Conservation (phyloP, 805 yeast species). For the Candida sithepensis region DNA sequence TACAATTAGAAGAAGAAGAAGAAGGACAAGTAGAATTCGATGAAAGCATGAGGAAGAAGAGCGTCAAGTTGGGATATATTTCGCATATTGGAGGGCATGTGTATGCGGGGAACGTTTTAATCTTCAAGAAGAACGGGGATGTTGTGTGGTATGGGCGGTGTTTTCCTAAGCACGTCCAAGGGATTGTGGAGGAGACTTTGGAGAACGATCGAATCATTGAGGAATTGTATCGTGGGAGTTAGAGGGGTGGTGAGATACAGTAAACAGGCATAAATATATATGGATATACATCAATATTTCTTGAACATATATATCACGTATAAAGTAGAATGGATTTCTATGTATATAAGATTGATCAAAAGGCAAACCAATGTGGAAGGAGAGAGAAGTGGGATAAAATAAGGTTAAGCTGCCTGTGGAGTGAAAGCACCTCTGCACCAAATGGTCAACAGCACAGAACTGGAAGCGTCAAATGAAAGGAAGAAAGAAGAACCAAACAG, state of each 20-base stretch:
- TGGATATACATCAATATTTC: neutral
- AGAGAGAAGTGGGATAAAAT: too few species aligned
- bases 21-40: conserved; percentile 7
- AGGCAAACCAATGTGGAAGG: too few species aligned
- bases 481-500: too few species aligned
- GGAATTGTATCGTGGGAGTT: conserved; percentile 52
- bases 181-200: conserved; percentile 56
- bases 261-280: neutral
- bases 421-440: too few species aligned
- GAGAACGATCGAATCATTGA: conserved; percentile 45
- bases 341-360: too few species aligned
- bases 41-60: too few species aligned
- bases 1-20: neutral
- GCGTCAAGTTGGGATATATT: conserved; percentile 43
- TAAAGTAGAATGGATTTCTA: neutral
- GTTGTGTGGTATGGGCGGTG: conserved; percentile 78
- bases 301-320: neutral
- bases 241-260: neutral
- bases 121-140: conserved; percentile 43
- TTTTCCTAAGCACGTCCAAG: conserved; percentile 60
- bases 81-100: conserved; percentile 87
- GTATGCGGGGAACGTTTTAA: conserved; percentile 77
- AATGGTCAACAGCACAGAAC: too few species aligned
- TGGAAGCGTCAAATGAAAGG: too few species aligned
- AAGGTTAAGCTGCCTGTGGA: too few species aligned